Evolutionary conservation across 441 rosid genomes (phyloP), one percentile per base, ranked within the genome.

Genomic region (Mallotus japonicus): DNA sequence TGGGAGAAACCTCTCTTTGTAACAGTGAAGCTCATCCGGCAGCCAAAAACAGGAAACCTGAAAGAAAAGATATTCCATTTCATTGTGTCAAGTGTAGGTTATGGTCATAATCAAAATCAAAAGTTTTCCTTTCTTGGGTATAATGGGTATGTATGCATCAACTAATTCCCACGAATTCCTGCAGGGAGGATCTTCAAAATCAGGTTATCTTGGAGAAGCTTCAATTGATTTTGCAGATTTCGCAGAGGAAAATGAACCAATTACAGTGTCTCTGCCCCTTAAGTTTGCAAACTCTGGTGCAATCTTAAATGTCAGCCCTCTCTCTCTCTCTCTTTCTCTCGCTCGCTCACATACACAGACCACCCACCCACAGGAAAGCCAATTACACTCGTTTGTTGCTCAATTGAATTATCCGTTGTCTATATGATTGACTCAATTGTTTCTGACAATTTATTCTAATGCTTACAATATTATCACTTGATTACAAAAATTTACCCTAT

Each of bases 221-320:
- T 88, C 93, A 4, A 78, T 92, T 70, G 92, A 93, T 82, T 89
- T 93, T 77, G 92, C 95, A 46, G 92, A 84, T 79, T 89, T 91
- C 71, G 91, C 87, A 7, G 93, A 86, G 79, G 80, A 86, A 57
- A 78, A 78, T 60, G 84, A 88, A 69, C 81, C 91, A 56, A 80
- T 89, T 59, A 80, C 87, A 16, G 78, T 93, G 60, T 83, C 92
- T 77, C 87, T 93, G 66, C 93, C 97, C 16, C 76, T 93, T 10
- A 89, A 87, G 79, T 87, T 83, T 80, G 87, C 94, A 4, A 87
- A 83, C 72, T 82, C 91, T 0, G 88, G 87, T 59, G 89, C 93
- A 19, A 42, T 90, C 76, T 84, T 93, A 76, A 90, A 93, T 84
- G 98, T 91, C 71, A 83, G 92, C 77, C 11, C 62, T 65, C 69